Percentiles rank a stretch among this genome's conserved stretches.
phyloP scores from a whole-genome alignment of 108 stramenopile genomes.

The Nitzschia sp. region DNA sequence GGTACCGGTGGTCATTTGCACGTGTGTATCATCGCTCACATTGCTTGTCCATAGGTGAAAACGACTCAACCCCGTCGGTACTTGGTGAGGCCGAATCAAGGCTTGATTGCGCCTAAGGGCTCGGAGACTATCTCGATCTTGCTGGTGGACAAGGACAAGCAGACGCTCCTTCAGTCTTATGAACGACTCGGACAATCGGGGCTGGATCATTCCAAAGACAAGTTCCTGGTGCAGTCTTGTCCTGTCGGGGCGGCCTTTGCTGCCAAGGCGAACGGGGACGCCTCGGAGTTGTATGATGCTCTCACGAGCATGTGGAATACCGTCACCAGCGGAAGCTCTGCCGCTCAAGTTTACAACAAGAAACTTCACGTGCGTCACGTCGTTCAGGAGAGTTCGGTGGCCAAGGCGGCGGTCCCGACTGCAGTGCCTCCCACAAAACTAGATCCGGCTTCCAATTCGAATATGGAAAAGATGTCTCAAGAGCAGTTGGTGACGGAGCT shows the following conservation, averaged over 20 bases:
- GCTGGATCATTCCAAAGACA: constrained; percentile 91
- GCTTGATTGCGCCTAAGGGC: constrained; percentile 75
- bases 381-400: constrained; percentile 32
- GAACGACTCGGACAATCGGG: constrained; percentile 89
- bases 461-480: constrained; percentile 67
- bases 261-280: constrained; percentile 31
- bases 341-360: constrained; percentile 63
- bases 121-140: constrained; percentile 81
- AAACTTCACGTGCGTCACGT: constrained; percentile 86
- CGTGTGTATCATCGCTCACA: not conserved
- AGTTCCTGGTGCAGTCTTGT: constrained; percentile 87
- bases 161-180: constrained; percentile 77
- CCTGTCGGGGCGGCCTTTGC: constrained; percentile 58
- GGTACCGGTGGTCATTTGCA: not conserved
- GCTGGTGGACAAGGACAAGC: constrained; percentile 88
- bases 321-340: constrained; percentile 35
- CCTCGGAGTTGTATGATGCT: constrained; percentile 69
- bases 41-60: constrained; percentile 65
- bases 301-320: constrained; percentile 86
- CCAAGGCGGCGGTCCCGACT: not conserved
- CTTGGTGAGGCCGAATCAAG: constrained; percentile 91
- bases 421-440: constrained; percentile 15
- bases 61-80: constrained; percentile 92
- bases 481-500: constrained; percentile 79
- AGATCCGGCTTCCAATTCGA: constrained; percentile 32